Evolutionary conservation across 2,329 filamentous ascomycete genomes (phyloP).

Genomic region (Colletotrichum orbiculare): DNA sequence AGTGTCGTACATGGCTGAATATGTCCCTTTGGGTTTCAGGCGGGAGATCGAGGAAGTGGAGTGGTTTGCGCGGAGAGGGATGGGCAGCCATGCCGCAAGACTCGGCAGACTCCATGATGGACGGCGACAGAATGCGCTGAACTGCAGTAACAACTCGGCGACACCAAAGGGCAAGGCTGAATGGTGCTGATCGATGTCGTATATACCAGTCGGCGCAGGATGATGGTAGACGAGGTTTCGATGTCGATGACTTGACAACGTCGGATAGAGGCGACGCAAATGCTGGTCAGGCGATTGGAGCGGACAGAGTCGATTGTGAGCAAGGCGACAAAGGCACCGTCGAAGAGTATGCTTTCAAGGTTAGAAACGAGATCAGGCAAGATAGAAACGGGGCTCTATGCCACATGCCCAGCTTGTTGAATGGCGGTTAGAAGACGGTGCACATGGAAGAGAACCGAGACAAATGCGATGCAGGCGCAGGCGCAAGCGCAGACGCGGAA

Average conservation of each 20-base stretch:
- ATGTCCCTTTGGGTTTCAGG: slow-evolving; percentile 62
- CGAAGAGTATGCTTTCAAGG: background rate
- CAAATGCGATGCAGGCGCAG: slow-evolving; percentile 17
- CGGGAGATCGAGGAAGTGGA: slow-evolving; percentile 56
- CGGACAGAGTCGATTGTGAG: background rate
- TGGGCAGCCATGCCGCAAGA: slow-evolving; percentile 44
- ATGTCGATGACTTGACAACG: no score
- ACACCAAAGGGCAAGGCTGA: no score
- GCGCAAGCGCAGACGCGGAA: slow-evolving; percentile 15
- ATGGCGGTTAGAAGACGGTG: slow-evolving; percentile 10
- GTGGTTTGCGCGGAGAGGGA: slow-evolving; percentile 37
- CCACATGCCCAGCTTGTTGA: slow-evolving; percentile 24
- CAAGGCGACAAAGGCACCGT: no score
- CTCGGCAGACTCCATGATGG: slow-evolving; percentile 50
- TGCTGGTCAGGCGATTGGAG: no score
- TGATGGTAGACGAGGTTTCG: no score
- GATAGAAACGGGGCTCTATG: slow-evolving; percentile 10
- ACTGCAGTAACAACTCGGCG: slow-evolving; percentile 2
- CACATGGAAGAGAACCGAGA: background rate
- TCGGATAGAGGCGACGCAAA: no score
- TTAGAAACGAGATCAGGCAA: background rate
- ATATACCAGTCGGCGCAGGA: no score
- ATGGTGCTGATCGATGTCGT: no score
- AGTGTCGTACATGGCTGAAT: slow-evolving; percentile 54
- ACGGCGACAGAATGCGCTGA: background rate